Conservation (phyloP, 768 basidiomycete genomes). For the Lactarius tabidus region DNA sequence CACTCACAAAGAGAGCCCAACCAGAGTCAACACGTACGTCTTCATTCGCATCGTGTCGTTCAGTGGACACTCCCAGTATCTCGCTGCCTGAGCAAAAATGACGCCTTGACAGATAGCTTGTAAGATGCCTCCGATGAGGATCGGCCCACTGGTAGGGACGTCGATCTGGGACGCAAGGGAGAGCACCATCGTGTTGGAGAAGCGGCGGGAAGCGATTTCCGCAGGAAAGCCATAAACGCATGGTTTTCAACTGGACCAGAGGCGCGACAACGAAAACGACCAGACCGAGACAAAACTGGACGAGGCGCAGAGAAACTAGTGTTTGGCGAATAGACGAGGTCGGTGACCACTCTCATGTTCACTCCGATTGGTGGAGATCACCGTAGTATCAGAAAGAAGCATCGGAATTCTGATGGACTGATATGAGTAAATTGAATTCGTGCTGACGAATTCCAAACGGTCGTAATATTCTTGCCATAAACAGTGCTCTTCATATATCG, state of each 20-base stretch:
- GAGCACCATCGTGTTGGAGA: neutral
- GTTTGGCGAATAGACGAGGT: neutral
- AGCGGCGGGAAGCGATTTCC: neutral
- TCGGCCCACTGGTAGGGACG: constrained; percentile 32
- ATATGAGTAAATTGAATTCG: neutral
- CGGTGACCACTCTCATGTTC: neutral
- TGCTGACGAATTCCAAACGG: neutral
- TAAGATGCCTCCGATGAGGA: constrained; percentile 44
- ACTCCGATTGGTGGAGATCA: neutral
- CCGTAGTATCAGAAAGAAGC: neutral
- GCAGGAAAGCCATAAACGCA: neutral
- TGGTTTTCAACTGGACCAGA: constrained; percentile 2
- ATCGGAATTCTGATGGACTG: neutral
- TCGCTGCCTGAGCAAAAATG: constrained; percentile 31
- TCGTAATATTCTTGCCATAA: too few species aligned
- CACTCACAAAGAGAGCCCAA: constrained; percentile 42
- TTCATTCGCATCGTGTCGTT: constrained; percentile 45
- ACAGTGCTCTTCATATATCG: too few species aligned
- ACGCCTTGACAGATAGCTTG: constrained; percentile 45
- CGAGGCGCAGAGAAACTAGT: neutral
- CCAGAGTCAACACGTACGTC: constrained; percentile 39
- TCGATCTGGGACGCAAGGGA: constrained; percentile 9
- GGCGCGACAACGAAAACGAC: neutral
- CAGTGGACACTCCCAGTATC: constrained; percentile 39
- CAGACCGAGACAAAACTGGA: neutral